Percentiles rank a stretch among this genome's conserved stretches.
phyloP scores from a whole-genome alignment of 2,329 filamentous ascomycete species.

The Cordyceps farinosa region DNA sequence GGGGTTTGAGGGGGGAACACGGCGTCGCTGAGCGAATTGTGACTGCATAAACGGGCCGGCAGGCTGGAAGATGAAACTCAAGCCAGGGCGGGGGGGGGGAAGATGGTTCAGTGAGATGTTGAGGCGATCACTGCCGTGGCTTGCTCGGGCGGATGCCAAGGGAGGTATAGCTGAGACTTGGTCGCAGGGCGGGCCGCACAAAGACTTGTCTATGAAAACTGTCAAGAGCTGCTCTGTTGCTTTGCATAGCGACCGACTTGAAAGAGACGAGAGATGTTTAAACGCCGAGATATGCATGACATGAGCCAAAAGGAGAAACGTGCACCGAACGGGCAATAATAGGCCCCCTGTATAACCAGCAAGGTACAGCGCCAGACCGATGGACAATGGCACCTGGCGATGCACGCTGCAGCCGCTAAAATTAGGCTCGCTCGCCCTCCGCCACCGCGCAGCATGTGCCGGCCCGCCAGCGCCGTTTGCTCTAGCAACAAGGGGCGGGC shows the following conservation, averaged over 20 bases:
- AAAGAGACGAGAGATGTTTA: too few species aligned
- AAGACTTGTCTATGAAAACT: background rate
- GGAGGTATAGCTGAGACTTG: background rate
- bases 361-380: background rate
- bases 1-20: background rate
- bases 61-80: background rate
- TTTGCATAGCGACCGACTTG: too few species aligned
- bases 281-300: too few species aligned
- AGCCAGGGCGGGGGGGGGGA: background rate
- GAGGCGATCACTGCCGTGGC: background rate
- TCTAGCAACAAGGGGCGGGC: background rate
- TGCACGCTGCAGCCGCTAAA: background rate
- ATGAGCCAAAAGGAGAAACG: too few species aligned
- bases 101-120: background rate
- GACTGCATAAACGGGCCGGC: background rate
- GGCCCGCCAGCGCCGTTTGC: background rate
- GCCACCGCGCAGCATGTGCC: background rate
- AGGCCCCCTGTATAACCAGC: background rate
- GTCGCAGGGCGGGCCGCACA: background rate
- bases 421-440: background rate
- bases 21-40: background rate
- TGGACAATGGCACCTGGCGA: slow-evolving; percentile 11
- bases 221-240: too few species aligned
- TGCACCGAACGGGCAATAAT: background rate
- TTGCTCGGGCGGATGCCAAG: background rate